A percentile compares a stretch with the other conserved stretches of the same genome.
These are phyloP conservation scores for Coleophoma crateriformis DNA, from an alignment of 2,329 filamentous ascomycete species.

Conservation along the genomic window DNA sequence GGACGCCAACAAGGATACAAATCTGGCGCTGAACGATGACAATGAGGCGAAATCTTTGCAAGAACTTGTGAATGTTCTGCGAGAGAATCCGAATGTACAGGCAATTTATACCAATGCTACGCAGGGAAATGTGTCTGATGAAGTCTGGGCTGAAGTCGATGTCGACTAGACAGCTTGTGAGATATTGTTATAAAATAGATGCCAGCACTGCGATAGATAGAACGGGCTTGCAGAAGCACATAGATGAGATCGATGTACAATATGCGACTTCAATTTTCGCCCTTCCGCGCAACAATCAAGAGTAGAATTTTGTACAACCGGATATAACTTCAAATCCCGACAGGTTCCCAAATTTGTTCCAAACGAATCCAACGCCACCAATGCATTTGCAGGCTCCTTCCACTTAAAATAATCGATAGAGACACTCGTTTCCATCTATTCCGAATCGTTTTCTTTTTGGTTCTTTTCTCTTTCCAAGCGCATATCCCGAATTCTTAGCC, in stretches of 20 bases:
- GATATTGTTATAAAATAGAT: constrained; percentile 2
- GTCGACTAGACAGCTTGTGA: constrained; percentile 9
- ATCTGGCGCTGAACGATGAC: constrained; percentile 54
- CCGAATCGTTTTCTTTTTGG: background rate
- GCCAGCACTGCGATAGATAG: background rate
- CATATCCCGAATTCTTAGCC: constrained; percentile 27
- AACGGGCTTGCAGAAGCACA: too few species aligned
- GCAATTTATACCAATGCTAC: constrained; percentile 70
- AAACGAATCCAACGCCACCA: too few species aligned
- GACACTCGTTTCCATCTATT: too few species aligned
- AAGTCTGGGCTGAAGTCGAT: constrained; percentile 39
- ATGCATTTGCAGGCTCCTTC: too few species aligned
- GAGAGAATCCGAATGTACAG: constrained; percentile 69
- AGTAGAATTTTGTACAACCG: too few species aligned
- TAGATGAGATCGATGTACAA: too few species aligned
- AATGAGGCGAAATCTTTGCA: constrained; percentile 51
- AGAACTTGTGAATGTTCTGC: constrained; percentile 52
- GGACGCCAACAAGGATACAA: constrained; percentile 76
- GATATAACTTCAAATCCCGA: too few species aligned
- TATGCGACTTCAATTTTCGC: too few species aligned
- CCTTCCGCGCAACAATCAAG: too few species aligned
- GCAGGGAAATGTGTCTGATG: constrained; percentile 44
- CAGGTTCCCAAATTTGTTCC: too few species aligned
- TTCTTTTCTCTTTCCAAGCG: constrained; percentile 20
- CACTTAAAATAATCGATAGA: too few species aligned